Evolutionary conservation across 768 basidiomycete species (phyloP), one percentile per base, ranked within the genome.

Genomic region (Xanthoconium stramineum): DNA sequence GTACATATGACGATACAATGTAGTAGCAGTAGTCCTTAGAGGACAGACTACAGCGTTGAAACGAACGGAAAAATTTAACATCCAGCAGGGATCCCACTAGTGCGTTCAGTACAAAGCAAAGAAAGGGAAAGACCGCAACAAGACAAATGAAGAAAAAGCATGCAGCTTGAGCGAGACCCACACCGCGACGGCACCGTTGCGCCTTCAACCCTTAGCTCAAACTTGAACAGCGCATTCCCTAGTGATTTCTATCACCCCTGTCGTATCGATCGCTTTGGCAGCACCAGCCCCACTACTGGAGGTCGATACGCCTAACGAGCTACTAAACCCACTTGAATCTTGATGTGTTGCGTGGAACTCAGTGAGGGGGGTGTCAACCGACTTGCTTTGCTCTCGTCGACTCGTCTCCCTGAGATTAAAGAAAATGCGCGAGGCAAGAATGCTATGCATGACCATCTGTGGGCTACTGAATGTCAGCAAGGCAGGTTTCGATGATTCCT

Each of bases 351-450:
- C 62, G 57, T 17, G 53, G 35, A 63, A 60, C 9, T 60, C 62
- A 3, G 62, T 20, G 5, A 57, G 55, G n/a, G 47, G 24, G 6
- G 43, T 29, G 3, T 42, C 43, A 14, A 32, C n/a, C 6, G 49
- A 19, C 6, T 5, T 29, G 10, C 6, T 2, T 46, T 58, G 35
- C 43, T 56, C 56, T 52, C 13, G 43, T 45, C n/a, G 62, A 15
- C 20, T 33, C 9, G 64, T 63, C 47, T 65, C 58, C 47, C 54
- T 60, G 30, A 65, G 64, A 47, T 65, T 63, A 29, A 65, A 65
- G 44, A 65, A 65, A 35, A 65, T 58, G 3, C 64, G 64, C n/a
- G 64, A 66, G 6, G 65, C 55, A 52, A 66, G 65, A 32, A 66
- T 57, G 19, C 65, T 66, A 28, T 66, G 65, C 50, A 56, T 52